Conservation (phyloP, 116 monocot genomes). For the Phalaenopsis hybrid region DNA sequence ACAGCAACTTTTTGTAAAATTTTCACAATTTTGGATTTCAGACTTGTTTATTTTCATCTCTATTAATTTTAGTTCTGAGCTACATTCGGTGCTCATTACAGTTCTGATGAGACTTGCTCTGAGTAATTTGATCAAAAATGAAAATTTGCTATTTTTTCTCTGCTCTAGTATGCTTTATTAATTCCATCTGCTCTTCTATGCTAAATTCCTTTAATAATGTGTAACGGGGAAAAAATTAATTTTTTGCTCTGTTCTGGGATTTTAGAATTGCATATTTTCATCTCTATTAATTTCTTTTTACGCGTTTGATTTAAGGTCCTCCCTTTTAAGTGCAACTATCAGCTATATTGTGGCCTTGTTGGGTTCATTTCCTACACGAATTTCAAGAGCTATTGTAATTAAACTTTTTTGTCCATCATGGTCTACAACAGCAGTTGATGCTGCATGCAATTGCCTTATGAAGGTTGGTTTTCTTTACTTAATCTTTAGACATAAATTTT, state of each 20-base stretch:
- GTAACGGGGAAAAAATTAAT: too few species aligned
- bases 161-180: too few species aligned
- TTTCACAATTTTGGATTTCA: too few species aligned
- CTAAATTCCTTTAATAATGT: too few species aligned
- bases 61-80: too few species aligned
- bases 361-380: conserved; percentile 43
- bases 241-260: background rate
- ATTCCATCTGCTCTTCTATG: too few species aligned
- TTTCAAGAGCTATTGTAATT: conserved; percentile 37
- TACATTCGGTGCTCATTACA: too few species aligned
- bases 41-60: too few species aligned
- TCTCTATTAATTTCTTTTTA: background rate
- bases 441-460: conserved; percentile 54
- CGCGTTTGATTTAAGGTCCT: conserved; percentile 36
- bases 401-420: conserved; percentile 56
- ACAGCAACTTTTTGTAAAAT: too few species aligned
- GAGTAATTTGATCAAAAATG: too few species aligned
- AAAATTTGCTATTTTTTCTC: too few species aligned
- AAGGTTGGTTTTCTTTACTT: conserved; percentile 31
- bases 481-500: background rate
- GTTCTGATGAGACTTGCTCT: too few species aligned
- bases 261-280: background rate
- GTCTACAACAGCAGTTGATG: conserved; percentile 62
- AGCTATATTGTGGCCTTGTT: conserved; percentile 48
- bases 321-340: conserved; percentile 42